A percentile compares a stretch with the other conserved stretches of the same genome.
Evolutionary conservation across 1,139 yeast species (phyloP).

Genomic region (Oligophagozyma castellii): DNA sequence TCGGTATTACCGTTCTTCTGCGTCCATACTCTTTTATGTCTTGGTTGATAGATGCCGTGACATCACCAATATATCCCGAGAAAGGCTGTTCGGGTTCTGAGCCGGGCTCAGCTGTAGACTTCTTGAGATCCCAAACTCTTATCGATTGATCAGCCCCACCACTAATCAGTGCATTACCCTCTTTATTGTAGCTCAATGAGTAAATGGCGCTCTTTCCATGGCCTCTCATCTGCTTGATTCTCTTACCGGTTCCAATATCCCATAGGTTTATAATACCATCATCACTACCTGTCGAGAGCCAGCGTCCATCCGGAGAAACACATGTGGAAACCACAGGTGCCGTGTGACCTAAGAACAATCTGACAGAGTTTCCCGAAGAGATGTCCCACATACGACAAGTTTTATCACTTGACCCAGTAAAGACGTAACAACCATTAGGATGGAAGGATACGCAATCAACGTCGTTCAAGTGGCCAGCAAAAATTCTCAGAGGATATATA

Average conservation of each 20-base stretch:
- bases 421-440: slow-evolving; percentile 87
- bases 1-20: slow-evolving; percentile 60
- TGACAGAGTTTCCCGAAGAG: slow-evolving; percentile 72
- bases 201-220: slow-evolving; percentile 83
- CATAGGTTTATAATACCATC: slow-evolving; percentile 81
- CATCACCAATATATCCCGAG: slow-evolving; percentile 27
- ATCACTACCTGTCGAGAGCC: slow-evolving; percentile 94
- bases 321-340: slow-evolving; percentile 77
- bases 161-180: slow-evolving; percentile 80
- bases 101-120: slow-evolving; percentile 68
- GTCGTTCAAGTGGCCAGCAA: slow-evolving; percentile 95
- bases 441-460: slow-evolving; percentile 93
- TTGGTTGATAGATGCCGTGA: slow-evolving; percentile 24
- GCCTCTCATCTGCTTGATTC: slow-evolving; percentile 74
- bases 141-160: slow-evolving; percentile 91
- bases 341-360: slow-evolving; percentile 90
- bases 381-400: slow-evolving; percentile 98
- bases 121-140: slow-evolving; percentile 90
- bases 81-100: slow-evolving; percentile 66
- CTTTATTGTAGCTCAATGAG: slow-evolving; percentile 73
- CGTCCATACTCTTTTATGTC: slow-evolving; percentile 30
- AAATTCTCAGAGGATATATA: slow-evolving; percentile 85
- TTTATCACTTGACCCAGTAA: slow-evolving; percentile 91
- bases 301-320: slow-evolving; percentile 92
- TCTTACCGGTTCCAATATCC: slow-evolving; percentile 89